Conservation (phyloP, 2,329 filamentous ascomycete species). For the Boeremia lycopersici region DNA sequence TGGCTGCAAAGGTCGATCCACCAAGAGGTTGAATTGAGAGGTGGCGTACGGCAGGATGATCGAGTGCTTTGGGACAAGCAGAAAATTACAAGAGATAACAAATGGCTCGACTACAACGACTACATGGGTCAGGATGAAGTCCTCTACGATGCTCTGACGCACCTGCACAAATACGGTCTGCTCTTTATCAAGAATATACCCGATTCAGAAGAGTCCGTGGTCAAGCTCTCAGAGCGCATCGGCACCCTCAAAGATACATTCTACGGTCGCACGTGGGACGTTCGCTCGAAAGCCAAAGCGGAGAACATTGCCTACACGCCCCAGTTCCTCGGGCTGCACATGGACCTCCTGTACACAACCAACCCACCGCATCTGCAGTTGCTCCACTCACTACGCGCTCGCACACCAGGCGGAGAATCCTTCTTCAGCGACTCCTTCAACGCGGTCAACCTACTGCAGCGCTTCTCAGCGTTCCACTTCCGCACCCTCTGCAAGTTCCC, state of each 20-base stretch:
- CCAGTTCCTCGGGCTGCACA: constrained; percentile 82
- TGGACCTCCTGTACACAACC: constrained; percentile 87
- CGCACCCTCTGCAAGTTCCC: constrained; percentile 51
- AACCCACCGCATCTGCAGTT: constrained; percentile 83
- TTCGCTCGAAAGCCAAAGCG: constrained; percentile 77
- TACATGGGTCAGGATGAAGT: constrained; percentile 68
- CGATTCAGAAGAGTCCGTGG: constrained; percentile 67
- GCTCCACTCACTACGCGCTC: constrained; percentile 86
- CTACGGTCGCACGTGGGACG: constrained; percentile 91
- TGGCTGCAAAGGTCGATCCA: constrained; percentile 40
- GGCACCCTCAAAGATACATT: constrained; percentile 84
- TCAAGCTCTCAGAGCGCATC: constrained; percentile 71
- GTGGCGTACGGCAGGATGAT: constrained; percentile 44
- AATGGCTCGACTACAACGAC: constrained; percentile 69
- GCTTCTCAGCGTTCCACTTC: constrained; percentile 36
- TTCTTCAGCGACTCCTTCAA: constrained; percentile 80
- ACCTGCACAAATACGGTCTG: constrained; percentile 71
- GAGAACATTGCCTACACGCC: constrained; percentile 92
- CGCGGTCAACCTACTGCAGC: constrained; percentile 57
- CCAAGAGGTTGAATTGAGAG: constrained; percentile 39
- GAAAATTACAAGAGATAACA: constrained; percentile 56
- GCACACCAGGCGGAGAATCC: constrained; percentile 78
- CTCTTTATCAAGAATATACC: constrained; percentile 80
- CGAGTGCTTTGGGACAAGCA: constrained; percentile 55
- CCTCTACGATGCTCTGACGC: constrained; percentile 66